Base-by-base conservation (phyloP, 768 basidiomycete species). In the Pulveroboletus sp. region DNA sequence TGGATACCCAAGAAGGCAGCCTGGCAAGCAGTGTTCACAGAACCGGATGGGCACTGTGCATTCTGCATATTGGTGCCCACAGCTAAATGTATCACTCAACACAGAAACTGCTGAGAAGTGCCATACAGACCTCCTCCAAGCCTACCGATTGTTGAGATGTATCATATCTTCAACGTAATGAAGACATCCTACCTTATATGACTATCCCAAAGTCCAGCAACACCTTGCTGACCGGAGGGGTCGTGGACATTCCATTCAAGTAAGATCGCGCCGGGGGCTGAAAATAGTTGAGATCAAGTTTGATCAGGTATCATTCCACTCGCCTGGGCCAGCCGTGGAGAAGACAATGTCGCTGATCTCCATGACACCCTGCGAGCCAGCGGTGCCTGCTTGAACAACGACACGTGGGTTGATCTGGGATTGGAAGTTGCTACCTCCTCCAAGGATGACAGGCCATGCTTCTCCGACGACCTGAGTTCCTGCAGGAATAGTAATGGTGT, bases 311-410 rank as follows among this genome's bases (percentile, higher is more conserved):
- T 11, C 13, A 24, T 12, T 6, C 23, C 22, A 32, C 56, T 48
- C 36, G 64, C 65, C 58, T 23, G 80, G 75, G 9, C 82, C 83
- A 26, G 74, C 66, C 1, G 81, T 82, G 17, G 76, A 70, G 58
- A 86, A 80, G 14, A 86, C 45, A 6, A 87, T 78, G 48, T 85
- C 85, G 5, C 75, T 76, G 42, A 87, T 84, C 57, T 86, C 85
- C 12, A 80, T 54, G 3, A 77, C 51, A 9, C 82, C 85, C 67
- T 64, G 22, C 72, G 80, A 37, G 69, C 73, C 14, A 65, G 48
- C 1, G 1, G 71, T 70, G 2, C 85, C 78, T 31, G 73, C 76
- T 55, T 64, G 67, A 29, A 79, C 68, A 12, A 75, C 71, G 2
- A 65, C 69, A 14, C 56, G 58, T 12, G 77, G 79, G 47, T 66